These are phyloP conservation scores for Verticillium isaacii DNA, from an alignment of 2,329 filamentous ascomycete species.

Conservation along the genomic window DNA sequence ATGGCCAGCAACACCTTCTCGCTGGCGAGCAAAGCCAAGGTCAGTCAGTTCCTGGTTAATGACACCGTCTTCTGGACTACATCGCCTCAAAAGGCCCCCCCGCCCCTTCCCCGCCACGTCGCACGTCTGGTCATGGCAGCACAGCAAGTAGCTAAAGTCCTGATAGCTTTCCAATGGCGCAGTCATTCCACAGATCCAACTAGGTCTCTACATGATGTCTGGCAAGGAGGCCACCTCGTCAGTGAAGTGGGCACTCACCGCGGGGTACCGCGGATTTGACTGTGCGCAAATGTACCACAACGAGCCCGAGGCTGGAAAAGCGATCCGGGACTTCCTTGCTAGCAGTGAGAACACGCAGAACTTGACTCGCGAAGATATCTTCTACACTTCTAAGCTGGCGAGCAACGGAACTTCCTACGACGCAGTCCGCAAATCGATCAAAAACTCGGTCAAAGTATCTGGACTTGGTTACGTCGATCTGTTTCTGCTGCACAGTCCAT, in stretches of 20 bases:
- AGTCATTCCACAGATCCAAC: constrained; percentile 65
- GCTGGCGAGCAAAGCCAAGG: not conserved
- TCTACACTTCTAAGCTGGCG: constrained; percentile 76
- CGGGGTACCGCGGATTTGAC: constrained; percentile 48
- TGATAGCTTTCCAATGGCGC: constrained; percentile 57
- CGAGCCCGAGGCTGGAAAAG: constrained; percentile 63
- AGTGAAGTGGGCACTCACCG: constrained; percentile 52
- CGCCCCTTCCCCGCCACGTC: not conserved
- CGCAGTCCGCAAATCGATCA: constrained; percentile 62
- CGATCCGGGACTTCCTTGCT: constrained; percentile 55
- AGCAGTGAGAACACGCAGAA: constrained; percentile 39
- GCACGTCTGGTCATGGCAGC: not conserved
- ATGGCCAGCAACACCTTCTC: not conserved
- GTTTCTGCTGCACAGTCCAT: constrained; percentile 75
- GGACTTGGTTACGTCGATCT: constrained; percentile 73
- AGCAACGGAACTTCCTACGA: constrained; percentile 62
- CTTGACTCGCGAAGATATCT: constrained; percentile 63
- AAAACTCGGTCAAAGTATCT: constrained; percentile 56
- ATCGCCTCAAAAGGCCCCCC: no score
- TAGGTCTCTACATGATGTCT: constrained; percentile 69
- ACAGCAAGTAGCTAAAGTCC: not conserved
- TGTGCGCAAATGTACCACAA: constrained; percentile 59
- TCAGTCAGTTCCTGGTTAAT: not conserved
- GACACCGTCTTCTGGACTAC: no score
- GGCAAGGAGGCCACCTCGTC: constrained; percentile 54